Base-by-base conservation (phyloP, 495 filamentous ascomycete species). In the Xylaria palmicola region DNA sequence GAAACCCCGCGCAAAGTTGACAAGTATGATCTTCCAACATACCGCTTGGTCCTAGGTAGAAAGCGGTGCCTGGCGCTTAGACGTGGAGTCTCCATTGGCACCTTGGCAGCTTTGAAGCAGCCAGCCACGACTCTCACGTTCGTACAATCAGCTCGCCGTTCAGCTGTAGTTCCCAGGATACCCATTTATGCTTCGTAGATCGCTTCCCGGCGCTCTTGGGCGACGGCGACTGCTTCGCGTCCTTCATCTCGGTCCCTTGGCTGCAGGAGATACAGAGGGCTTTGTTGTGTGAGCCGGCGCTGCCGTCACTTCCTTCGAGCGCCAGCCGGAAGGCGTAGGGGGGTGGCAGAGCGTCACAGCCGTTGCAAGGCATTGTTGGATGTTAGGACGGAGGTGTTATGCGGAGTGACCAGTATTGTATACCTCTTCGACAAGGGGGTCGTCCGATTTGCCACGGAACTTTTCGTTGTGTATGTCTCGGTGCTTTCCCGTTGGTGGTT, bases 311-410 rank as follows among this genome's bases (percentile, higher is more conserved):
- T 20, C 59, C 59, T 26, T 5, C 19, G 6, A 61, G 5, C 1
- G 59, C 59, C 13, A 61, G 39, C 13, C 32, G 41, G 30, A 61
- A 61, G 39, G 59, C 59, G 19, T 47, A 61, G 2, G 59, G 27
- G n/a, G 59, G 59, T 43, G 59, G 59, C 12, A 61, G 36, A 29
- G 40, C 59, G 27, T 61, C 49, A 27, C 49, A 61, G 12, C 48
- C 49, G n/a, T 5, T 53, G 49, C 49, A 55, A 36, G 49, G 37
- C 59, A 61, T 61, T 40, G 30, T 27, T 20, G 27, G 7, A 22
- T 37, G 6, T 19, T 10, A 1, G 17, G 37, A n/a, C 10, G 30
- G 37, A 24, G 3, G 30, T 26, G 30, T 6, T 7, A 9, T 7
- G 34, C 13, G 49, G 15, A 34, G 36, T n/a, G n/a, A 37, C 3